phyloP scores from a whole-genome alignment of 108 stramenopile genomes.

The Stephanodiscus minutulus region DNA sequence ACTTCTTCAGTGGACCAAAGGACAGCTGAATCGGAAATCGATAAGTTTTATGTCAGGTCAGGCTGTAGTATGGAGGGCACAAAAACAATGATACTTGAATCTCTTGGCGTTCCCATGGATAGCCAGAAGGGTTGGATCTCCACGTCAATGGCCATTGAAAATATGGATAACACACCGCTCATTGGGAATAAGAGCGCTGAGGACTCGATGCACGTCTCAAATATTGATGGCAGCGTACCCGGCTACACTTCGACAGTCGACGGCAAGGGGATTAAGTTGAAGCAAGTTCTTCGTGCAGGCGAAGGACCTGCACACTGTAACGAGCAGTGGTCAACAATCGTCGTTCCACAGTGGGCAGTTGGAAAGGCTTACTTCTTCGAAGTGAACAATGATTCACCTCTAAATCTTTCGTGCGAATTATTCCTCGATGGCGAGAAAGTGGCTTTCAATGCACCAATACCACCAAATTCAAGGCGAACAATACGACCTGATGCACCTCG shows the following conservation, averaged over 20 bases:
- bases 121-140: conserved; percentile 18
- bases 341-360: conserved; percentile 37
- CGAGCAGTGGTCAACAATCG: conserved; percentile 37
- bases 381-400: conserved; percentile 26
- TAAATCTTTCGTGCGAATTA: conserved; percentile 40
- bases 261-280: conserved; percentile 19
- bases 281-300: conserved; percentile 21
- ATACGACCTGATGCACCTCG: conserved; percentile 30
- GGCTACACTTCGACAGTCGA: conserved; percentile 13
- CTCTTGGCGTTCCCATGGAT: conserved; percentile 17
- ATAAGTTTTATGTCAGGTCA: conserved; percentile 19
- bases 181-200: not conserved
- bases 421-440: conserved; percentile 41
- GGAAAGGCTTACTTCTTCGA: conserved; percentile 39
- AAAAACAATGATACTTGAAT: conserved; percentile 17
- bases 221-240: not conserved
- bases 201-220: not conserved
- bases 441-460: conserved; percentile 34
- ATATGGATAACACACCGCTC: not conserved
- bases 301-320: conserved; percentile 46
- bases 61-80: conserved; percentile 30
- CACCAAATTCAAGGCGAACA: conserved; percentile 24
- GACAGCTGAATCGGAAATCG: conserved; percentile 35
- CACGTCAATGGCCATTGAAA: conserved; percentile 31
- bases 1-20: not conserved